These are phyloP conservation scores for Pseudogymnoascus sp. DNA, from an alignment of 2,329 filamentous ascomycete genomes.

Conservation along the genomic window DNA sequence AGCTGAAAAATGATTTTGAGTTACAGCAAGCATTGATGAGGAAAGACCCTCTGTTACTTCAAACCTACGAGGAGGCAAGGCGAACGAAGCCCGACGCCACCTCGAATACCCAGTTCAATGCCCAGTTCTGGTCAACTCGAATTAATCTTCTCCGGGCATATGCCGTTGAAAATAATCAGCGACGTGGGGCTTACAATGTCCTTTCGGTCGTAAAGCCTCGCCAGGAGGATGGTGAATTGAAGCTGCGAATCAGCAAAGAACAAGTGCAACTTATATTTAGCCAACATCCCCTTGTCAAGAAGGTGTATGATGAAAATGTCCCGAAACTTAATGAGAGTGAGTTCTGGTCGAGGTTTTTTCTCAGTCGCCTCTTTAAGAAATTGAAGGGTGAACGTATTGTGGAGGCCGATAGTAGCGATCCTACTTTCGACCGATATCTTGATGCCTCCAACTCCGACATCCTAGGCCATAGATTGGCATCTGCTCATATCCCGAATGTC, in stretches of 20 bases:
- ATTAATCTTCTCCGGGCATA: slow-evolving; percentile 79
- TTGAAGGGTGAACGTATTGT: slow-evolving; percentile 80
- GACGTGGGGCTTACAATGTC: slow-evolving; percentile 85
- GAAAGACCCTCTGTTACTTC: slow-evolving; percentile 63
- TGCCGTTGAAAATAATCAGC: slow-evolving; percentile 80
- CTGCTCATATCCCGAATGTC: slow-evolving; percentile 70
- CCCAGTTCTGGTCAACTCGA: slow-evolving; percentile 90
- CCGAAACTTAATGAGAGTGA: slow-evolving; percentile 68
- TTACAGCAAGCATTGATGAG: slow-evolving; percentile 84
- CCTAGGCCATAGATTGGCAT: slow-evolving; percentile 44
- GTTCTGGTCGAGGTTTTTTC: slow-evolving; percentile 93
- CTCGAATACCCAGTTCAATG: slow-evolving; percentile 70
- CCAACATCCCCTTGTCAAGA: slow-evolving; percentile 84
- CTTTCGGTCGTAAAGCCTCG: slow-evolving; percentile 79
- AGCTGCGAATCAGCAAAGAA: slow-evolving; percentile 78
- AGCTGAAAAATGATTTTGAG: slow-evolving; percentile 67
- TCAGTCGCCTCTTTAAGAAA: slow-evolving; percentile 82
- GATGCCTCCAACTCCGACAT: slow-evolving; percentile 55
- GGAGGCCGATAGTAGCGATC: slow-evolving; percentile 67
- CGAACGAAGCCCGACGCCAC: slow-evolving; percentile 78
- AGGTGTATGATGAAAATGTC: slow-evolving; percentile 88
- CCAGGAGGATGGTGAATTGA: slow-evolving; percentile 63
- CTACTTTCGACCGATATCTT: slow-evolving; percentile 78
- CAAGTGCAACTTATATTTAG: slow-evolving; percentile 88
- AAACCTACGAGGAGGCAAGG: slow-evolving; percentile 80